Evolutionary conservation across 2,329 filamentous ascomycete species (phyloP), one percentile per base, ranked within the genome.

Genomic region (Chaetomium sp.): DNA sequence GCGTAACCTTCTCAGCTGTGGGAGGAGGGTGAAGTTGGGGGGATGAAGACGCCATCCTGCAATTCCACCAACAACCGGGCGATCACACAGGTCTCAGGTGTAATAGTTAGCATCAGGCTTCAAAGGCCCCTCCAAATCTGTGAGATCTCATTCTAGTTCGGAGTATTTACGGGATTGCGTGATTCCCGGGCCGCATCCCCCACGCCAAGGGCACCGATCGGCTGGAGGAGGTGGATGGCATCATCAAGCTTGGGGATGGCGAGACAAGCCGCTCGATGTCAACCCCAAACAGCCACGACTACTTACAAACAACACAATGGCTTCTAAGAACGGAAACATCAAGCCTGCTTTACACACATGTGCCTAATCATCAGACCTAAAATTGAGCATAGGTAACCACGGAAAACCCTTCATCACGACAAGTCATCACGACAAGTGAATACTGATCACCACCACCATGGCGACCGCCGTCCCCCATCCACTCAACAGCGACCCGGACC

Each of bases 131-230:
- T n/a, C 50, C 25, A 21, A 8, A 57, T 45, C 23, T 47, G 55
- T n/a, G 19, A 8, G 3, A 55, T 35, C 16, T 21, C 29, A 13
- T n/a, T 38, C 5, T 33, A 12, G 7, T 27, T 47, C 25, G 38
- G 38, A 13, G 19, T 25, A 16, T 23, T 3, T 29, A n/a, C 42
- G 56, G 31, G n/a, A 56, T 62, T 55, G 59, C 51, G 59, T 56
- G 59, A 62, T 62, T 25, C 50, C 49, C 21, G 45, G 21, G 49
- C 49, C 50, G 21, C n/a, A 23, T 59, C 35, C 63, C 63, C 63
- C 63, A 58, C 63, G 63, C 59, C 63, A 62, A 65, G 63, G 35
- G n/a, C n/a, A 21, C 54, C 54, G 50, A 63, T 62, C 60, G 50
- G 33, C 55, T 35, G 51, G 50, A 62, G 49, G 29, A 50, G 21